Evolutionary conservation across 2,329 filamentous ascomycete species (phyloP).

Genomic region (Nannizziopsis barbatae): DNA sequence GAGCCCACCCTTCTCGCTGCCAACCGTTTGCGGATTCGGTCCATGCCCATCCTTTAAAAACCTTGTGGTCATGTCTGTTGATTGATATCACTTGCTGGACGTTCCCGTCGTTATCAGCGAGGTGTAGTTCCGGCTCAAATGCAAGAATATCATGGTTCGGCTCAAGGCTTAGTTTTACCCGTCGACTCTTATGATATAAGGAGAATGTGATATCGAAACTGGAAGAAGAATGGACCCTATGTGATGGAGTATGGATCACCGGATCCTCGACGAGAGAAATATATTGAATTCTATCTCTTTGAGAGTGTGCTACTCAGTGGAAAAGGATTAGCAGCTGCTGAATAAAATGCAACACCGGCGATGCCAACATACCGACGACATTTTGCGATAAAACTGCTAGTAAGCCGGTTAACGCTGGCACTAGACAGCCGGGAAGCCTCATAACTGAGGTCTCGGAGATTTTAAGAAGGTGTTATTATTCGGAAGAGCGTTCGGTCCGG

Average conservation of each 20-base stretch:
- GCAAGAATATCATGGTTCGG: slow-evolving; percentile 86
- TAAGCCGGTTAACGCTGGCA: slow-evolving; percentile 21
- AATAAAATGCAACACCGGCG: neutral
- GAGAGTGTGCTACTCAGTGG: slow-evolving; percentile 50
- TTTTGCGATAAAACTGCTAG: slow-evolving; percentile 19
- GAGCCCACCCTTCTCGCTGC: slow-evolving; percentile 75
- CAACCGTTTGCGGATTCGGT: slow-evolving; percentile 57
- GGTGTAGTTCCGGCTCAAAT: slow-evolving; percentile 61
- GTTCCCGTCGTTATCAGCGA: slow-evolving; percentile 60
- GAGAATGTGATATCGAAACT: slow-evolving; percentile 76
- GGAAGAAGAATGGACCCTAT: slow-evolving; percentile 68
- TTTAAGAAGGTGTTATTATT: neutral
- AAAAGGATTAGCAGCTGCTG: slow-evolving; percentile 1
- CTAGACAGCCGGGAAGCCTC: slow-evolving; percentile 20
- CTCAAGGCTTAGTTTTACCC: slow-evolving; percentile 67
- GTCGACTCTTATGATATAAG: slow-evolving; percentile 54
- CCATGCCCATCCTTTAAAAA: slow-evolving; percentile 74
- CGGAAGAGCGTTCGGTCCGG: neutral
- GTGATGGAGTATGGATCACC: slow-evolving; percentile 64
- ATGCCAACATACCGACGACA: slow-evolving; percentile 17
- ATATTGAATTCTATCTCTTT: slow-evolving; percentile 64
- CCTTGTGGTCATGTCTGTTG: slow-evolving; percentile 60
- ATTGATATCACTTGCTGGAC: slow-evolving; percentile 57
- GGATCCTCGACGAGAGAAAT: slow-evolving; percentile 63
- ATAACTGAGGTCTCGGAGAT: slow-evolving; percentile 15